Percentiles rank a stretch among this genome's conserved stretches.
Evolutionary conservation across 495 filamentous ascomycete species (phyloP).

Genomic region (Aspergillus conjunctus): DNA sequence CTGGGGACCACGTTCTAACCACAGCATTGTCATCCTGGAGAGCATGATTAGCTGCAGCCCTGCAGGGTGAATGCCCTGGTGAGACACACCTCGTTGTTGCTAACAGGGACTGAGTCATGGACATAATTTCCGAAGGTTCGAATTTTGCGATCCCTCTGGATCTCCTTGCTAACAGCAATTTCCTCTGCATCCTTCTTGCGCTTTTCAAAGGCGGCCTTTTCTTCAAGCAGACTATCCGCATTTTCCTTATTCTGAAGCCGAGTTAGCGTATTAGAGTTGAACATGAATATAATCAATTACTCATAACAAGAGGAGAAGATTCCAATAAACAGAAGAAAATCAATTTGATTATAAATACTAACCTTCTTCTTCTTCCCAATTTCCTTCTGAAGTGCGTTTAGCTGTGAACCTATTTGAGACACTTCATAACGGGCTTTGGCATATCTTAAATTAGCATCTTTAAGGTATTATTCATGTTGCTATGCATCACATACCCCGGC

Average conservation of each 20-base stretch:
- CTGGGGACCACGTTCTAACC: constrained; percentile 76
- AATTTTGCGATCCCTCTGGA: constrained; percentile 70
- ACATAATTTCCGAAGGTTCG: constrained; percentile 91
- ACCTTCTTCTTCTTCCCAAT: constrained; percentile 94
- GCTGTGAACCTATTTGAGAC: constrained; percentile 74
- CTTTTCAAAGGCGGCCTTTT: constrained; percentile 76
- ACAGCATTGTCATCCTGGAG: constrained; percentile 75
- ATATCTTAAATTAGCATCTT: constrained; percentile 10
- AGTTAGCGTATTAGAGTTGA: not conserved
- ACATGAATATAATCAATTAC: not conserved
- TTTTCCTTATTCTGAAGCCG: constrained; percentile 74
- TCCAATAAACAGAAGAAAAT: too few relatives aligned
- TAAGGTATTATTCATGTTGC: not conserved
- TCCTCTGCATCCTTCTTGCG: constrained; percentile 78
- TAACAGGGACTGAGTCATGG: constrained; percentile 87
- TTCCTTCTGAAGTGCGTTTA: constrained; percentile 86
- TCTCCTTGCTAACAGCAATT: constrained; percentile 71
- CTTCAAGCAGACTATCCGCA: constrained; percentile 68
- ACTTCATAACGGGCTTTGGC: constrained; percentile 72
- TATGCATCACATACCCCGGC: constrained; percentile 58
- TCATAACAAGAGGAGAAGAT: not conserved
- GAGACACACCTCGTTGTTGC: constrained; percentile 72
- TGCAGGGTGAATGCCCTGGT: not conserved
- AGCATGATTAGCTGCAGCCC: constrained; percentile 64
- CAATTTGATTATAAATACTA: constrained; percentile 11